Percentiles rank a stretch among this genome's conserved stretches.
phyloP scores from a whole-genome alignment of 2,329 filamentous ascomycete species.

The Fusarium falciforme region DNA sequence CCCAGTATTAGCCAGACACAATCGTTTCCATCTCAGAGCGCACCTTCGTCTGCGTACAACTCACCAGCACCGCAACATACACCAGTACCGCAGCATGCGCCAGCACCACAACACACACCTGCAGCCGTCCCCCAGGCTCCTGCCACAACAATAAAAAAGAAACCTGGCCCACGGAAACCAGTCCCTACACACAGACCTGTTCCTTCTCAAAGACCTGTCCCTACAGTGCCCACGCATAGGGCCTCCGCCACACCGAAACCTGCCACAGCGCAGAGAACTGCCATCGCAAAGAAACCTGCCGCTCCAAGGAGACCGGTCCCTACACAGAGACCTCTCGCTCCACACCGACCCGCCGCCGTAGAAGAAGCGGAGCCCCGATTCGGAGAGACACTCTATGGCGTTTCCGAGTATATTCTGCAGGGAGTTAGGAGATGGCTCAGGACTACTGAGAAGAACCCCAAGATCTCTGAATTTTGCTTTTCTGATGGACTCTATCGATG shows the following conservation, averaged over 20 bases:
- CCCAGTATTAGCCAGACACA: neutral
- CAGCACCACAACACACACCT: neutral
- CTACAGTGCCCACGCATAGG: neutral
- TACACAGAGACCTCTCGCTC: neutral
- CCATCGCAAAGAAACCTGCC: neutral
- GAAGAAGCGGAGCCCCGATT: neutral
- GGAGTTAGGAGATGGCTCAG: neutral
- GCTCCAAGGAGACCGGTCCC: neutral
- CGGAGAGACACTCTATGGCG: neutral
- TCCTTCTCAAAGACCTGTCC: neutral
- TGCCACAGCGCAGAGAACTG: neutral
- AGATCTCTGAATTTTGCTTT: neutral
- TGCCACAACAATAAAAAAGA: neutral
- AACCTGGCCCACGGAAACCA: neutral
- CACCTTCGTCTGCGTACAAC: neutral
- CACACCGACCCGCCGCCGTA: neutral
- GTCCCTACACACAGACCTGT: neutral
- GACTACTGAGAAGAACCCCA: neutral
- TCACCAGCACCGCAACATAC: neutral
- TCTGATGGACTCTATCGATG: neutral
- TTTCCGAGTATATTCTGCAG: neutral
- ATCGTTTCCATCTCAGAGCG: neutral
- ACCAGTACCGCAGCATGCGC: neutral
- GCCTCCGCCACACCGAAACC: neutral
- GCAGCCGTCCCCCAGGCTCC: neutral